Evolutionary conservation across 2,329 filamentous ascomycete species (phyloP), one percentile per base, ranked within the genome.

Genomic region (Nemania abortiva): DNA sequence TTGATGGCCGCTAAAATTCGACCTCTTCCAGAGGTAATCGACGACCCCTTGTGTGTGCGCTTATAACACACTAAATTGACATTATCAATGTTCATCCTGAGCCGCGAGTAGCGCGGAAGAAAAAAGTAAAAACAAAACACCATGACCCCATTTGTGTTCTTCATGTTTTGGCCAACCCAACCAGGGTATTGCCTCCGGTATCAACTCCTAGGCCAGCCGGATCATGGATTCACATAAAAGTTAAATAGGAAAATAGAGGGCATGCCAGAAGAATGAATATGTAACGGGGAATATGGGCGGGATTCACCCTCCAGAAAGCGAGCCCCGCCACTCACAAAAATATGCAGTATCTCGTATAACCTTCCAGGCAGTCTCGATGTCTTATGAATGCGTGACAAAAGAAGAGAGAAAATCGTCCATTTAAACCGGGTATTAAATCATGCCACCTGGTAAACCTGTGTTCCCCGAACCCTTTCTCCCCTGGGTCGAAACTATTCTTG

Each of bases 361-460:
- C 37, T 42, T 39, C 22, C 15, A 45, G 20, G 24, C 22, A 13
- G 18, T 63, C 37, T 31, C n/a, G 2, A 37, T 42, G 13, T 61
- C 22, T 47, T 31, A 52, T 9, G 6, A 39, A 39, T 7, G 37
- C 34, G n/a, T 24, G 15, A 24, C 20, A 34, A 37, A 27, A 49
- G 29, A 29, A 53, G 27, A 56, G n/a, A 54, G n/a, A 3, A 6
- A 24, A 4, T 42, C 59, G 34, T 27, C 47, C 15, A 27, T 47
- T 20, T 24, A 22, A 68, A 29, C 45, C 22, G 52, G 50, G 53
- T 13, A 68, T 80, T 74, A 85, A 68, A 85, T 84, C 83, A 85
- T 84, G 59, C 84, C 84, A 24, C 83, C 84, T 0, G 83, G 81
- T 45, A 80, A 37, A 3, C 77, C 75, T 69, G 77, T 75, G 15